phyloP scores from a whole-genome alignment of 2,329 filamentous ascomycete genomes.

The Neopestalotiopsis clavispora region DNA sequence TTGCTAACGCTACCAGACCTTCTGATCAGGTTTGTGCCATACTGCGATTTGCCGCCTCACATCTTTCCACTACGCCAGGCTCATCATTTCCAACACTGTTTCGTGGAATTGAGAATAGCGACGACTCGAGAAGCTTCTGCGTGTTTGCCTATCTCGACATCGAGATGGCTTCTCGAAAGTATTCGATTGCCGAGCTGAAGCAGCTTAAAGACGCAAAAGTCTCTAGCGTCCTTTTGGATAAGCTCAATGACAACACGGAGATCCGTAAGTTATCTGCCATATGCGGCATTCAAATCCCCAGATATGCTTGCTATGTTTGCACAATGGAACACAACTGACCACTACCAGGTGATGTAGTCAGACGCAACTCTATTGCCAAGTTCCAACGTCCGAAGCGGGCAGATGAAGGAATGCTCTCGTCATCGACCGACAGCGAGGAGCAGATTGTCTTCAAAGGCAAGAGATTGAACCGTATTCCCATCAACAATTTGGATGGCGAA shows the following conservation, averaged over 20 bases:
- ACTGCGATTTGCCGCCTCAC: constrained; percentile 32
- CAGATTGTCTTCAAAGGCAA: constrained; percentile 44
- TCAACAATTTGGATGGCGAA: constrained; percentile 15
- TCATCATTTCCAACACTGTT: constrained; percentile 43
- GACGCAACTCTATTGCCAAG: constrained; percentile 26
- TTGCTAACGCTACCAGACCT: constrained; percentile 39
- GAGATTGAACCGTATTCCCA: constrained; percentile 28
- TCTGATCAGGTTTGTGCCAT: constrained; percentile 34
- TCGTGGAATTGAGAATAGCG: constrained; percentile 38
- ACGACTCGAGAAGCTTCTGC: constrained; percentile 42
- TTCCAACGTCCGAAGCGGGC: constrained; percentile 31
- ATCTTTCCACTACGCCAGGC: constrained; percentile 23
- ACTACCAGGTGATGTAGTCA: constrained; percentile 34
- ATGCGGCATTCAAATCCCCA: not conserved
- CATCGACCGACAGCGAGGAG: constrained; percentile 39
- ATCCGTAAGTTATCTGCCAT: constrained; percentile 40
- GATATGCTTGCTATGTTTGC: constrained; percentile 22
- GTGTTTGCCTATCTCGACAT: constrained; percentile 44
- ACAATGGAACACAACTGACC: not conserved
- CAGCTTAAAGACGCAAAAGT: constrained; percentile 36
- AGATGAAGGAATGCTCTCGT: constrained; percentile 38
- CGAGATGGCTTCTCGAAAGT: constrained; percentile 49
- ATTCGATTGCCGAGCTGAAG: constrained; percentile 51
- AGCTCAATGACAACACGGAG: constrained; percentile 39
- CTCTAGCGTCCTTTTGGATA: constrained; percentile 21